These are phyloP conservation scores for Teunomyces aglyptinius DNA, from an alignment of 805 yeast species.

Conservation along the genomic window DNA sequence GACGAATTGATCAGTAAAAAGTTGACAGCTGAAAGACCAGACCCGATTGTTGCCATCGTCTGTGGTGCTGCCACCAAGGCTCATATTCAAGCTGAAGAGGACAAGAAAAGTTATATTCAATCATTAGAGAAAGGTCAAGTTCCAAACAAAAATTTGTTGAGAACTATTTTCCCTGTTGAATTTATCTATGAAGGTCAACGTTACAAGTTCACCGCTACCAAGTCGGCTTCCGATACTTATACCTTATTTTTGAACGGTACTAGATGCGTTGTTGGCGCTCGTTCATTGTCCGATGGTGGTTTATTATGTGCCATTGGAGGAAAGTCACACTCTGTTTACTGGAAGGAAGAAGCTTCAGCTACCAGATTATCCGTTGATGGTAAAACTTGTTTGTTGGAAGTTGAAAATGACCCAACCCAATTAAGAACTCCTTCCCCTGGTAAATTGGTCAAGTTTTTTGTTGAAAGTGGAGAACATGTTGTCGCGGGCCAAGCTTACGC, in stretches of 20 bases:
- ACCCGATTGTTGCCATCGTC: slow-evolving; percentile 81
- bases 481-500: slow-evolving; percentile 92
- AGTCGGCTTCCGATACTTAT: slow-evolving; percentile 81
- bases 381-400: slow-evolving; percentile 90
- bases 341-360: slow-evolving; percentile 97
- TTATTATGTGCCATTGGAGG: slow-evolving; percentile 85
- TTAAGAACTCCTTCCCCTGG: slow-evolving; percentile 99
- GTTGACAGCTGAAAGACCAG: slow-evolving; percentile 97
- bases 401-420: slow-evolving; percentile 97
- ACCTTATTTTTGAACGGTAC: slow-evolving; percentile 93
- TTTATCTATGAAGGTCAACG: slow-evolving; percentile 92
- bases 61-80: slow-evolving; percentile 99
- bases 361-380: slow-evolving; percentile 94
- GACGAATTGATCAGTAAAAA: slow-evolving; percentile 93
- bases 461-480: slow-evolving; percentile 94
- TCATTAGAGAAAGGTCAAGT: slow-evolving; percentile 96
- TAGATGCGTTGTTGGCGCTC: slow-evolving; percentile 80
- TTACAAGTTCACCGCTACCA: slow-evolving; percentile 94
- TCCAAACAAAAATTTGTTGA: slow-evolving; percentile 75
- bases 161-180: slow-evolving; percentile 88
- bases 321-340: slow-evolving; percentile 90
- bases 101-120: slow-evolving; percentile 62
- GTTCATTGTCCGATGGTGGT: slow-evolving; percentile 93
- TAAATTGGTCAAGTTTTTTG: slow-evolving; percentile 87
- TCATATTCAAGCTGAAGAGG: slow-evolving; percentile 70